Percentiles rank a stretch among this genome's conserved stretches.
Conservation (phyloP, 179 eudicot genomes). For the Corrigiola litoralis region DNA sequence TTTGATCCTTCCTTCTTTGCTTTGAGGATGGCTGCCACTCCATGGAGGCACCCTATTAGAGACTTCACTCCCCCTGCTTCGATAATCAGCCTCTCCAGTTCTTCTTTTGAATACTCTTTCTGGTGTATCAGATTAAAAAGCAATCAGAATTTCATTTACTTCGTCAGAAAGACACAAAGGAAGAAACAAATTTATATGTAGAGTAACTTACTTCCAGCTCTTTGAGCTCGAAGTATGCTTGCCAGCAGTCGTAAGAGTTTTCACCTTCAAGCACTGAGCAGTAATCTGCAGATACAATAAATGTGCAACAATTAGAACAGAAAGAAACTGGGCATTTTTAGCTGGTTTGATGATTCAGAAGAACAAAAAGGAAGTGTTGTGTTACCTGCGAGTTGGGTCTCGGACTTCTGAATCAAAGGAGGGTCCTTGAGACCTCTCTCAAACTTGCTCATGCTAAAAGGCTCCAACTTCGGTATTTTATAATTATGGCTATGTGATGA, state of each 20-base stretch:
- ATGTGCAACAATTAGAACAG: neutral
- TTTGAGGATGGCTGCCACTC: constrained; percentile 50
- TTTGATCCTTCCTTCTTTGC: constrained; percentile 31
- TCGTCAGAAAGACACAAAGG: neutral
- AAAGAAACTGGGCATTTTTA: too few relatives aligned
- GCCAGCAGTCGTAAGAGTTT: constrained; percentile 72
- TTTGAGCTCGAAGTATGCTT: constrained; percentile 77
- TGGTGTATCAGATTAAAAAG: constrained; percentile 9
- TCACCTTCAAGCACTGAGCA: constrained; percentile 86
- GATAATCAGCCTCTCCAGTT: constrained; percentile 66
- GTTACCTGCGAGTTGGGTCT: constrained; percentile 60
- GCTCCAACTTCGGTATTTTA: constrained; percentile 64
- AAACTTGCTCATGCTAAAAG: constrained; percentile 64
- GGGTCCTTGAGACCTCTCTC: constrained; percentile 59
- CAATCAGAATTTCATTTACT: neutral
- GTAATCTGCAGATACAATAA: constrained; percentile 44
- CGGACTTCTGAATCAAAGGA: constrained; percentile 68
- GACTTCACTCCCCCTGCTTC: constrained; percentile 69
- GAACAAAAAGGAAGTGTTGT: too few relatives aligned
- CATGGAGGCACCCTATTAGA: constrained; percentile 56
- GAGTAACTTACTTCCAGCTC: constrained; percentile 61
- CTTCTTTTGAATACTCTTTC: constrained; percentile 55
- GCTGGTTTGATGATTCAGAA: neutral
- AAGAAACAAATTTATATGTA: neutral
- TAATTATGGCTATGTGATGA: constrained; percentile 27